Conservation (phyloP, 148 eudicot genomes). For the Nepenthes gracilis region DNA sequence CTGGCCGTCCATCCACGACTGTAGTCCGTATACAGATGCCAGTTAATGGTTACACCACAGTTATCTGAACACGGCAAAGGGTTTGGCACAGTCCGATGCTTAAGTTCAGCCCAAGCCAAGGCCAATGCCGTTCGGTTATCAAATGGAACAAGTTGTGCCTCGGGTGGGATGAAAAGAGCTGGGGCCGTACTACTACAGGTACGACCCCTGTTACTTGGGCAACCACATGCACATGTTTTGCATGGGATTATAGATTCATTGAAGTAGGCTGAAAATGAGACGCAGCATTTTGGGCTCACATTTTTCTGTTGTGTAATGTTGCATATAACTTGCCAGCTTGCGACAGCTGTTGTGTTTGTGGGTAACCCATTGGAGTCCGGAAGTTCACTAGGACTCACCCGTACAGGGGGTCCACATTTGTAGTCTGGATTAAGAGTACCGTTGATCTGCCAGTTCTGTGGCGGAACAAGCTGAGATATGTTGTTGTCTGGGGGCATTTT, state of each 20-base stretch:
- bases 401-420: conserved; percentile 57
- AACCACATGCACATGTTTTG: conserved; percentile 65
- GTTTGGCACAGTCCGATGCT: conserved; percentile 48
- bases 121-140: conserved; percentile 60
- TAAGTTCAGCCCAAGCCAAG: conserved; percentile 61
- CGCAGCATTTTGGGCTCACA: conserved; percentile 36
- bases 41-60: conserved; percentile 86
- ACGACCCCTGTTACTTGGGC: conserved; percentile 18
- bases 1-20: conserved; percentile 58
- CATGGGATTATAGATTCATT: conserved; percentile 42
- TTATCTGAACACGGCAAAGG: conserved; percentile 79
- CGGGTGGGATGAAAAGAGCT: conserved; percentile 79
- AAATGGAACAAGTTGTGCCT: conserved; percentile 79
- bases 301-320: conserved; percentile 36
- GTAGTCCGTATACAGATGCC: conserved; percentile 60
- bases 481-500: conserved; percentile 72
- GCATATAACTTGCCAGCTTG: conserved; percentile 49
- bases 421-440: conserved; percentile 55
- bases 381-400: conserved; percentile 48
- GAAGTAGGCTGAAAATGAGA: conserved; percentile 37
- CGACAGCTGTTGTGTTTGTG: conserved; percentile 21
- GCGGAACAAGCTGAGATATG: conserved; percentile 34
- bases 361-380: conserved; percentile 36
- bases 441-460: conserved; percentile 53
- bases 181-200: conserved; percentile 53